A percentile compares a stretch with the other conserved stretches of the same genome.
Conservation (phyloP, 345 rosid genomes). For the Eucalyptus rudis region DNA sequence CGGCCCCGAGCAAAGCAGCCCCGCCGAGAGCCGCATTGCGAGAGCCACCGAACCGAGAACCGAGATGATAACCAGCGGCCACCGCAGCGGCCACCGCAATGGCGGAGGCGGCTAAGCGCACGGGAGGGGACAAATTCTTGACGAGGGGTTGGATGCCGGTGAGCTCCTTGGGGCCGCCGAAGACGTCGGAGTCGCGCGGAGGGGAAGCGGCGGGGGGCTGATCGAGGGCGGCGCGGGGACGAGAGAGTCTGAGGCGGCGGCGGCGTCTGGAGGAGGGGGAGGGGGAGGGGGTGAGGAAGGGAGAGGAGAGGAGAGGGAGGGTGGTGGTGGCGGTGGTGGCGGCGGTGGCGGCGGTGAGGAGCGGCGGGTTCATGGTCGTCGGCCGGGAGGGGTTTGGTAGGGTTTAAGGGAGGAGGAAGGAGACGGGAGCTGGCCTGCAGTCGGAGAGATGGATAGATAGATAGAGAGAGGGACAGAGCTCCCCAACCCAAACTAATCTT, state of each 20-base stretch:
- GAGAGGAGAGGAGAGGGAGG: not conserved
- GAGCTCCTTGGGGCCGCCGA: conserved; percentile 68
- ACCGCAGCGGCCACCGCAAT: conserved; percentile 58
- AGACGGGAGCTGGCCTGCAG: not conserved
- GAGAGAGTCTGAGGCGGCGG: conserved; percentile 16
- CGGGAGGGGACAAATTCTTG: conserved; percentile 51
- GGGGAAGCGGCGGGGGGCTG: not conserved
- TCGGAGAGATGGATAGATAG: not conserved
- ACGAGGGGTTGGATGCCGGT: conserved; percentile 70
- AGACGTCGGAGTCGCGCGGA: conserved; percentile 6
- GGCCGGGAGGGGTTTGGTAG: not conserved
- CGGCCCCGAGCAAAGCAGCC: conserved; percentile 60
- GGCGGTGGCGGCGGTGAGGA: not conserved
- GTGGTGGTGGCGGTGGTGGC: no score
- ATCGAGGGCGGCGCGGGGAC: conserved; percentile 1
- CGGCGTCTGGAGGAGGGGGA: conserved; percentile 16
- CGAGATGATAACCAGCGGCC: conserved; percentile 75
- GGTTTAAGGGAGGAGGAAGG: not conserved
- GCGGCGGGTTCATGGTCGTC: not conserved
- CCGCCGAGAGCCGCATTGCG: conserved; percentile 59
- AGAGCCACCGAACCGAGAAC: conserved; percentile 41
- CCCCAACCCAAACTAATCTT: not conserved
- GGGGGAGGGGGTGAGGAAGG: conserved; percentile 1
- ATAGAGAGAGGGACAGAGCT: not conserved
- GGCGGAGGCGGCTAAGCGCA: conserved; percentile 60